These are phyloP conservation scores for Cyberlindnera maritima DNA, from an alignment of 805 yeast genomes.

Conservation along the genomic window DNA sequence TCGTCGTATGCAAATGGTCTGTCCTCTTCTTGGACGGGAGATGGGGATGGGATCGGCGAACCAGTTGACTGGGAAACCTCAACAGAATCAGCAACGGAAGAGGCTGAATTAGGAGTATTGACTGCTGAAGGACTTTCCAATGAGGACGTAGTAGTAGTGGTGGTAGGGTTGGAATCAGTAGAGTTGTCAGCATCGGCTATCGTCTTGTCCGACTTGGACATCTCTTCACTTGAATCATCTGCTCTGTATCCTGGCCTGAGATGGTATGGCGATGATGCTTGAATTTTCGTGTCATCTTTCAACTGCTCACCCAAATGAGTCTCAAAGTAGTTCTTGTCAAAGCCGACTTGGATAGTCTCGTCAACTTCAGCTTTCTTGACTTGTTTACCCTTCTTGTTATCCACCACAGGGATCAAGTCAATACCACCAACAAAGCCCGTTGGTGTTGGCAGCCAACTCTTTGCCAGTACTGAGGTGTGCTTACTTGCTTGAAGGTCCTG, in stretches of 20 bases:
- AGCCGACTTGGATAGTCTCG: not conserved
- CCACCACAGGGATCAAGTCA: not conserved
- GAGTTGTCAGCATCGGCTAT: not conserved
- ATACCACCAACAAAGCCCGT: not conserved
- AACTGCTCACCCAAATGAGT: not conserved
- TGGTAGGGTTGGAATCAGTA: not conserved
- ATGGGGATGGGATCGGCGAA: not conserved
- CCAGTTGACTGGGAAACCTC: no score
- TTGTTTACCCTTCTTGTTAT: not conserved
- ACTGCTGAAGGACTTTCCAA: no score
- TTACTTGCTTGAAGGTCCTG: not conserved
- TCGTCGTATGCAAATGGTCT: not conserved
- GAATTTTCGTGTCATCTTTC: not conserved
- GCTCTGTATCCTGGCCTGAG: constrained; percentile 11
- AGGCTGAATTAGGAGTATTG: no score
- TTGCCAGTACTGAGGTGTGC: not conserved
- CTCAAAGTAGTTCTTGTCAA: constrained; percentile 4
- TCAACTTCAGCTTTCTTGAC: not conserved
- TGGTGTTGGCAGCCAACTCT: not conserved
- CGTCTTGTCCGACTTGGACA: not conserved
- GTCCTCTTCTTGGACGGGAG: not conserved
- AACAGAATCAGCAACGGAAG: no score
- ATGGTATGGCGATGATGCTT: constrained; percentile 13
- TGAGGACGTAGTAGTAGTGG: no score
- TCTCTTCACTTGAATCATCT: not conserved